These are phyloP conservation scores for Colletotrichum sublineola DNA, from an alignment of 2,329 filamentous ascomycete genomes.

Conservation along the genomic window DNA sequence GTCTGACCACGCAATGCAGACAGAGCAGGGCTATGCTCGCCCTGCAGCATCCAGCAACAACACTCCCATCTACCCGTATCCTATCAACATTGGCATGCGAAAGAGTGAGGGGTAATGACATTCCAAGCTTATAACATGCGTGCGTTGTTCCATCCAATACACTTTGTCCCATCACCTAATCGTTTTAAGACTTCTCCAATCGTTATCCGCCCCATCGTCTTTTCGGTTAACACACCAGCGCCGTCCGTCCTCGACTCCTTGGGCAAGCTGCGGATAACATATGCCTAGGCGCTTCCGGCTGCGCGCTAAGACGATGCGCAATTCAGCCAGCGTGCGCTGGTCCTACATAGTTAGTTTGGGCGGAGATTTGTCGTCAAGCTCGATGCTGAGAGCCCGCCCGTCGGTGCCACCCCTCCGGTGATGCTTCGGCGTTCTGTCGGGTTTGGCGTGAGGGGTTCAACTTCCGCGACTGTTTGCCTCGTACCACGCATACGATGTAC, in stretches of 20 bases:
- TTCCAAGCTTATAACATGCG: constrained; percentile 37
- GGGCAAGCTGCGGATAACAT: constrained; percentile 18
- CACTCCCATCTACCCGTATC: constrained; percentile 7
- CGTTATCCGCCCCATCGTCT: constrained; percentile 9
- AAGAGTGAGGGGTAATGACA: constrained; percentile 36
- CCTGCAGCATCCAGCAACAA: neutral
- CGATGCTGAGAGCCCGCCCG: constrained; percentile 6
- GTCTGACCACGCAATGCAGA: constrained; percentile 13
- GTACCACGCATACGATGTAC: neutral
- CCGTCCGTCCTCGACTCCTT: neutral
- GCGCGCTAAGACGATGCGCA: constrained; percentile 13
- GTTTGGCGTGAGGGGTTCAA: constrained; percentile 30
- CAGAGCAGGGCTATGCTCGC: constrained; percentile 24
- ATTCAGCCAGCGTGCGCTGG: constrained; percentile 27
- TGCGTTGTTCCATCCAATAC: constrained; percentile 33
- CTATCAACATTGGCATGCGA: constrained; percentile 18
- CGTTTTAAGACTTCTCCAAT: constrained; percentile 13
- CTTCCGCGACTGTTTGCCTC: constrained; percentile 20
- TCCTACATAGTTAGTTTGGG: neutral
- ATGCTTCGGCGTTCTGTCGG: constrained; percentile 41
- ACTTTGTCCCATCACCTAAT: constrained; percentile 30
- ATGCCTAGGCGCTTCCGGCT: constrained; percentile 2
- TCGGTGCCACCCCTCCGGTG: constrained; percentile 21
- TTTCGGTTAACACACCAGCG: constrained; percentile 24
- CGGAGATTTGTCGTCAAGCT: constrained; percentile 42